These are phyloP conservation scores for Anisodus acutangulus DNA, from an alignment of 257 asterid genomes.

Conservation along the genomic window DNA sequence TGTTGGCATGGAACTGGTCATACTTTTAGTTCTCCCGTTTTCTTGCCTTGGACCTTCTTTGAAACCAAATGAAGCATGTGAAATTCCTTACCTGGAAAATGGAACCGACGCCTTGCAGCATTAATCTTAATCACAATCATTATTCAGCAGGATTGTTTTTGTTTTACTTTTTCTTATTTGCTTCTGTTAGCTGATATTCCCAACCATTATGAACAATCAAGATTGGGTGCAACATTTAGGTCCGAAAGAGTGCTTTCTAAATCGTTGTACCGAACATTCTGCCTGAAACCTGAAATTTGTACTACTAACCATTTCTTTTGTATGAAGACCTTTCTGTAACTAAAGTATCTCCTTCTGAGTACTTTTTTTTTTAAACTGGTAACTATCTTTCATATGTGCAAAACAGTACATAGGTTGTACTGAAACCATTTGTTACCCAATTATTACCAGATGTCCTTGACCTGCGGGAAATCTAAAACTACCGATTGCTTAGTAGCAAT, in stretches of 20 bases:
- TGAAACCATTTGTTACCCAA: background rate
- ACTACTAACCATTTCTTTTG: background rate
- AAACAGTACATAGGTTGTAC: background rate
- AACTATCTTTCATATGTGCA: background rate
- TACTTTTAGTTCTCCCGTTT: background rate
- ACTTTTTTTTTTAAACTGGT: background rate
- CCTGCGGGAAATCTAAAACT: background rate
- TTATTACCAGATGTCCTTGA: background rate
- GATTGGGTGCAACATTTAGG: background rate
- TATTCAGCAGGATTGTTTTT: background rate
- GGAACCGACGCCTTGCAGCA: background rate
- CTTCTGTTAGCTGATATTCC: background rate
- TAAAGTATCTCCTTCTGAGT: conserved; percentile 6
- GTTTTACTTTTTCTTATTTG: background rate
- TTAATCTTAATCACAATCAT: conserved; percentile 10
- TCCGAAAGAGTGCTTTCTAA: background rate
- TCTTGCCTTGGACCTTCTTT: background rate
- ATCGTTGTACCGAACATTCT: background rate
- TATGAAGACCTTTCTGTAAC: background rate
- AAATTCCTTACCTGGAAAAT: background rate
- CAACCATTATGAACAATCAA: background rate
- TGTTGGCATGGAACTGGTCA: background rate
- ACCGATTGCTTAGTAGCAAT: background rate
- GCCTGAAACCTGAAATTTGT: background rate
- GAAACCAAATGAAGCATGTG: background rate